phyloP scores from a whole-genome alignment of 345 rosid genomes.

The Lumnitzera littorea region DNA sequence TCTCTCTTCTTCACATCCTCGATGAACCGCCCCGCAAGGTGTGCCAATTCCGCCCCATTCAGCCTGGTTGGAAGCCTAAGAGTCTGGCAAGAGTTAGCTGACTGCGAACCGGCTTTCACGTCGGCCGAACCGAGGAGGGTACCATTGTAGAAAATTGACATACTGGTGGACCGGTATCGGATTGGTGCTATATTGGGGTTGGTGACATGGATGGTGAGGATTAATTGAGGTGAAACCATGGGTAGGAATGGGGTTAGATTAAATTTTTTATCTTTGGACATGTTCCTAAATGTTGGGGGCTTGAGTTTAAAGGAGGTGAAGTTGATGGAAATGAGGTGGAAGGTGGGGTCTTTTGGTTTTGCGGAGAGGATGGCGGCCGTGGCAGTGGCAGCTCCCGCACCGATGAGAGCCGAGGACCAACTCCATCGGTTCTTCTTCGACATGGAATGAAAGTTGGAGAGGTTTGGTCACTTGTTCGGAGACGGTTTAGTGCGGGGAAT shows the following conservation, averaged over 20 bases:
- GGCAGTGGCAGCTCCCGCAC: constrained; percentile 61
- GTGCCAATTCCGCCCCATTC: constrained; percentile 69
- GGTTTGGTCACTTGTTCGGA: too few relatives aligned
- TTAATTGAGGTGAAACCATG: constrained; percentile 48
- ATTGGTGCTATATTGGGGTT: constrained; percentile 69
- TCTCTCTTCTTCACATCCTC: constrained; percentile 64
- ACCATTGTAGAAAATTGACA: constrained; percentile 89
- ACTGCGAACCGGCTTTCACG: constrained; percentile 67
- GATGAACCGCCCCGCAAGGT: constrained; percentile 57
- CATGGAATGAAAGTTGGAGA: constrained; percentile 10
- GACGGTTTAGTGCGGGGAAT: too few relatives aligned
- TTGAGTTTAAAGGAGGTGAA: constrained; percentile 73
- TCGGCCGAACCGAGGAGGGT: constrained; percentile 59
- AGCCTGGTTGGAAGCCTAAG: constrained; percentile 64
- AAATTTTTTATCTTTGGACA: too few relatives aligned
- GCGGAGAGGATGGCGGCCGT: constrained; percentile 33
- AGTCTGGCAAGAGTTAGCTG: constrained; percentile 53
- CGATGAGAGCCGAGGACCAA: constrained; percentile 65
- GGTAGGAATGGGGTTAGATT: too few relatives aligned
- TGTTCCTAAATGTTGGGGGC: constrained; percentile 21
- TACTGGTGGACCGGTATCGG: constrained; percentile 58
- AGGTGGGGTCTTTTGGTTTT: constrained; percentile 84
- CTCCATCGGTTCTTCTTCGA: constrained; percentile 56
- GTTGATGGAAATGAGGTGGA: constrained; percentile 66
- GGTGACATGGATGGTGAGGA: constrained; percentile 75